A percentile compares a stretch with the other conserved stretches of the same genome.
phyloP scores from a whole-genome alignment of 768 basidiomycete genomes.

The Tulasnella calospora region DNA sequence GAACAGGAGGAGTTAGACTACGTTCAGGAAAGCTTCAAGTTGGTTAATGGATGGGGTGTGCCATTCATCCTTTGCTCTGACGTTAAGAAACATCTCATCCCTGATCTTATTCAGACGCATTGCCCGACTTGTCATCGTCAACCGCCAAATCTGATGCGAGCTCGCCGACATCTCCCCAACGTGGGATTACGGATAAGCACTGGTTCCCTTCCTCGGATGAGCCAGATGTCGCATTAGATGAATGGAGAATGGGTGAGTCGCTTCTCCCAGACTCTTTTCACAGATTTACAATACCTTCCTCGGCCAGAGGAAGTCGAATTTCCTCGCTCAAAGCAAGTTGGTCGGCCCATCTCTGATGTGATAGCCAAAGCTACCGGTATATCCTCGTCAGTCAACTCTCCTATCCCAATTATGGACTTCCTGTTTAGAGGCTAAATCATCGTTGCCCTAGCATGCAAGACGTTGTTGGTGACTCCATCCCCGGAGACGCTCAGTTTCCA shows the following conservation, averaged over 20 bases:
- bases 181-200: not conserved
- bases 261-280: not conserved
- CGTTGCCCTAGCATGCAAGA: not conserved
- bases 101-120: not conserved
- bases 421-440: not conserved
- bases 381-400: not conserved
- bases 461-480: not conserved
- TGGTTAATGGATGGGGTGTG: not conserved
- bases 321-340: not conserved
- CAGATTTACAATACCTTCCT: not conserved
- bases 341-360: not conserved
- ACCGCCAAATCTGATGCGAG: not conserved
- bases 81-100: not conserved
- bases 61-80: not conserved
- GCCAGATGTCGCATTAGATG: not conserved
- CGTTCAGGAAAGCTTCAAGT: not conserved
- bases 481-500: not conserved
- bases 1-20: not conserved
- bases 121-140: not conserved
- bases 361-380: not conserved
- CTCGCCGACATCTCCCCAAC: not conserved
- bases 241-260: not conserved
- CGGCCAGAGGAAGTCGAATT: not conserved
- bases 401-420: not conserved
- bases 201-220: not conserved